These are phyloP conservation scores for Nicotiana attenuata DNA, from an alignment of 257 asterid species.

Conservation along the genomic window DNA sequence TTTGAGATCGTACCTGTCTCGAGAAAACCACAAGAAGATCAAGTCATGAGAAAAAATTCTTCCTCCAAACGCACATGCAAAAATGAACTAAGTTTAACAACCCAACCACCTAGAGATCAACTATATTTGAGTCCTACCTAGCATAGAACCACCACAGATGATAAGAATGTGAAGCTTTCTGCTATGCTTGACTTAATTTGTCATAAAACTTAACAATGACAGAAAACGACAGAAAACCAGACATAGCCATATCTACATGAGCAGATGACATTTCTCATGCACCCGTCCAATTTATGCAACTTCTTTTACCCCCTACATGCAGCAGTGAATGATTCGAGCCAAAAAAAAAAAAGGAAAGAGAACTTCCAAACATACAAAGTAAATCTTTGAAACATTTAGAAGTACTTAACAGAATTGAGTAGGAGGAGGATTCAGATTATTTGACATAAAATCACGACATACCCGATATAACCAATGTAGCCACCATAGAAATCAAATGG, in stretches of 20 bases:
- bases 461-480: conserved; percentile 95
- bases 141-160: not conserved
- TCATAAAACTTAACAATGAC: not conserved
- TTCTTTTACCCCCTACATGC: not conserved
- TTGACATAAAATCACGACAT: conserved; percentile 15
- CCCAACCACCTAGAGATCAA: not conserved
- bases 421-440: not conserved
- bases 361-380: not conserved
- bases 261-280: not conserved
- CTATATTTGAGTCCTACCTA: not conserved
- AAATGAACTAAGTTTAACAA: not conserved
- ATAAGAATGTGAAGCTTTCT: not conserved
- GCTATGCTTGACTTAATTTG: not conserved
- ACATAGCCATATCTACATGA: not conserved
- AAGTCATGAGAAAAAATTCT: not conserved
- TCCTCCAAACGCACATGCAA: not conserved
- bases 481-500: conserved; percentile 96
- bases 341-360: not conserved
- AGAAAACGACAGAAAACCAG: not conserved
- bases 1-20: conserved; percentile 90
- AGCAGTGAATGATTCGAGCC: not conserved
- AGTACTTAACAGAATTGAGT: not conserved
- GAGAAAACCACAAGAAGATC: conserved; percentile 10
- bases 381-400: conserved; percentile 5
- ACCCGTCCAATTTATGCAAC: not conserved